Conservation (phyloP, 1,284 basidiomycete genomes). For the Coniophora puteana region DNA sequence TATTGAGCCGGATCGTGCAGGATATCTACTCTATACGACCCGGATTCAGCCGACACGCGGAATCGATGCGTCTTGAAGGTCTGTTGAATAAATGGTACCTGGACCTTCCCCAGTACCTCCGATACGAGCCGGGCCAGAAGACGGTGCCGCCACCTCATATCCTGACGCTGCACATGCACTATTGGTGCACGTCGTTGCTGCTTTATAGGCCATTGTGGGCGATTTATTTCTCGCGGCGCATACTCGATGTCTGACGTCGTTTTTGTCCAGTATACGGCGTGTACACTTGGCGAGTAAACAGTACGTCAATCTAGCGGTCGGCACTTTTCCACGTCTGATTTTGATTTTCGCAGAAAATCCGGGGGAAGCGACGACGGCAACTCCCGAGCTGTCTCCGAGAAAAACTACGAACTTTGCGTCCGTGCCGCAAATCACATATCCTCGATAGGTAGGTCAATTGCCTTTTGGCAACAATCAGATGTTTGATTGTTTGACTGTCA, state of each 20-base stretch:
- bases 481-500: constrained; percentile 20
- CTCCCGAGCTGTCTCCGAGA: constrained; percentile 50
- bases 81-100: constrained; percentile 77
- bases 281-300: constrained; percentile 20
- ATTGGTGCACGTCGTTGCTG: constrained; percentile 79
- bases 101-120: constrained; percentile 67
- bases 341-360: constrained; percentile 16
- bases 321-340: constrained; percentile 14
- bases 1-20: constrained; percentile 67
- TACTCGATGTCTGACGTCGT: not conserved
- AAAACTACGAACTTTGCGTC: constrained; percentile 67
- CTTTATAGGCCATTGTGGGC: constrained; percentile 82
- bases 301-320: constrained; percentile 16
- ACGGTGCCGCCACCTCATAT: constrained; percentile 55
- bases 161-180: constrained; percentile 79
- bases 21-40: constrained; percentile 72
- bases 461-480: constrained; percentile 1
- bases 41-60: constrained; percentile 49
- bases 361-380: constrained; percentile 46
- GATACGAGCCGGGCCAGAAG: constrained; percentile 49
- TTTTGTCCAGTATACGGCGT: constrained; percentile 21
- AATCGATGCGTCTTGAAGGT: constrained; percentile 59
- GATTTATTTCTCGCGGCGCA: constrained; percentile 1
- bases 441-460: constrained; percentile 50
- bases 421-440: constrained; percentile 79